These are phyloP conservation scores for Lobosporangium transversale DNA, from an alignment of 192 early-diverging fungal species.

Conservation along the genomic window DNA sequence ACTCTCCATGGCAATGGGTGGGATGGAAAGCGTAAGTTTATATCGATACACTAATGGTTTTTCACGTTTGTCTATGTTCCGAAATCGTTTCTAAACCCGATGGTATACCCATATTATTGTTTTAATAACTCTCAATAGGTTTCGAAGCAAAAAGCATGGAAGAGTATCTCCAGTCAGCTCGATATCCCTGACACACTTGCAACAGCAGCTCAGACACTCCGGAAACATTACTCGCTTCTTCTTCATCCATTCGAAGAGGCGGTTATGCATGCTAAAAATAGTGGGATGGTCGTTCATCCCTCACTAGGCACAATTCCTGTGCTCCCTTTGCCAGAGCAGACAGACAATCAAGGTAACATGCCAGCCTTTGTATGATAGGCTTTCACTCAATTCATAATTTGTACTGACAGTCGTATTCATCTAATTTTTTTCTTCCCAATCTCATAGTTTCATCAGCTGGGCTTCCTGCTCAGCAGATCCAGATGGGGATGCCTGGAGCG, in stretches of 20 bases:
- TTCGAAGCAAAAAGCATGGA: constrained; percentile 52
- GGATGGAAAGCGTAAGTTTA: constrained; percentile 50
- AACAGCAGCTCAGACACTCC: constrained; percentile 46
- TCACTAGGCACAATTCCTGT: constrained; percentile 38
- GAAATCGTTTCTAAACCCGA: no score
- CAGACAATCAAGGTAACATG: constrained; percentile 45
- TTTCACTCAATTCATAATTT: no score
- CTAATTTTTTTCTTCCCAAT: not conserved
- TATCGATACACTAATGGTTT: not conserved
- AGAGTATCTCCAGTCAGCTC: constrained; percentile 46
- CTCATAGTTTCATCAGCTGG: not conserved
- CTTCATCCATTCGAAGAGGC: constrained; percentile 52
- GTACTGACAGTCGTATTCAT: not conserved
- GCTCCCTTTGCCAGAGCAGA: constrained; percentile 31
- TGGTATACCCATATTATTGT: no score
- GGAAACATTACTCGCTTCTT: constrained; percentile 47
- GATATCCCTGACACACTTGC: constrained; percentile 51
- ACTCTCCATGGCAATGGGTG: constrained; percentile 48
- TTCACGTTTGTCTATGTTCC: no score
- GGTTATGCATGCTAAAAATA: constrained; percentile 25
- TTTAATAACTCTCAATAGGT: constrained; percentile 32
- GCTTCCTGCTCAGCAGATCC: constrained; percentile 9
- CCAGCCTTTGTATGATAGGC: no score
- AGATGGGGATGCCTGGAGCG: constrained; percentile 26
- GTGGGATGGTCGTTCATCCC: constrained; percentile 38